These are phyloP conservation scores for Trypanosoma mega DNA, from an alignment of 208 protist species.

Conservation along the genomic window DNA sequence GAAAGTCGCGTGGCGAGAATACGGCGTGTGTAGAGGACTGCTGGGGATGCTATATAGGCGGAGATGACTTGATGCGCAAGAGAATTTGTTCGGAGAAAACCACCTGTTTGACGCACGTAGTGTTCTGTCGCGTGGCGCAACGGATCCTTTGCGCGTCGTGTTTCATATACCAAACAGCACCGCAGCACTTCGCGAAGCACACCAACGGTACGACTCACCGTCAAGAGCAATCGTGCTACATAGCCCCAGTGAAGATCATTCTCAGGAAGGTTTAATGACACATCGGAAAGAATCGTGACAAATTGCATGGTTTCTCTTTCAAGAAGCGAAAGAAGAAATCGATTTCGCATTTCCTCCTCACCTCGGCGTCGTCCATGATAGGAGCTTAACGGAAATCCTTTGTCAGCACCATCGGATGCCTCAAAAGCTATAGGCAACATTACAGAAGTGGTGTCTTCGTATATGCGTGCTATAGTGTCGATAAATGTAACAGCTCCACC, in stretches of 20 bases:
- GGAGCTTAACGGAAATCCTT: neutral
- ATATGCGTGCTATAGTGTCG: conserved; percentile 2
- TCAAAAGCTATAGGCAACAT: neutral
- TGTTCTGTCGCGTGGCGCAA: neutral
- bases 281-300: conserved; percentile 9
- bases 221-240: conserved; percentile 2
- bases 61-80: neutral
- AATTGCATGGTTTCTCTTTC: conserved; percentile 7
- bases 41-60: conserved; percentile 1
- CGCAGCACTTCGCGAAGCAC: conserved; percentile 1
- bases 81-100: conserved; percentile 18
- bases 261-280: conserved; percentile 4
- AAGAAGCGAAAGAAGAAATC: neutral
- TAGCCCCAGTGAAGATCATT: conserved; percentile 7
- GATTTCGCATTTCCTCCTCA: conserved; percentile 9
- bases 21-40: neutral
- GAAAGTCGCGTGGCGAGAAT: neutral
- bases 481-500: neutral
- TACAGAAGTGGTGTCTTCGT: neutral
- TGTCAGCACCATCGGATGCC: neutral
- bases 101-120: conserved; percentile 8
- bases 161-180: conserved; percentile 7
- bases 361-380: conserved; percentile 9
- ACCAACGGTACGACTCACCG: neutral
- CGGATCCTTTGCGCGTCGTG: conserved; percentile 4